Base-by-base conservation (phyloP, 2,329 filamentous ascomycete genomes). In the Exophiala alcalophila region DNA sequence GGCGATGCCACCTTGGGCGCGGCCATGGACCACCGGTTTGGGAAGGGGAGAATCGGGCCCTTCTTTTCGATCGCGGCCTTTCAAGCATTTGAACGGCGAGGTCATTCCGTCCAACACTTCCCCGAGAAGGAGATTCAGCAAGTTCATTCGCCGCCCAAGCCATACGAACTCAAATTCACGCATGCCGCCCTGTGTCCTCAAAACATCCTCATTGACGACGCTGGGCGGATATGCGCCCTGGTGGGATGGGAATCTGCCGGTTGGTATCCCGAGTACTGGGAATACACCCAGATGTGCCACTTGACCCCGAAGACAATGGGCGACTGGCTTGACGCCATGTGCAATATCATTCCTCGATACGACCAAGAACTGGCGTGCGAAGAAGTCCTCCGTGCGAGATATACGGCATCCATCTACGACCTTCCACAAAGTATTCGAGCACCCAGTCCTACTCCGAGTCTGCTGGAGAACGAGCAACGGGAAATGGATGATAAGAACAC, bases 261-360 rank as follows among this genome's bases (percentile, higher is more conserved):
- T 11, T 61, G 55, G 52, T 61, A 56, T 40, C 58, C 57, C 1
- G 57, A 61, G 33, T 60, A 60, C 35, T 61, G 56, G 58, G 57
- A 60, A 44, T 60, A 59, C 35, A 52, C 57, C 12, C 58, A 60
- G 29, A 54, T 56, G 51, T 54, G 52, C 28, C 51, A 53, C 29
- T 35, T 48, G 37, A 52, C 47, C 4, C 40, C 44, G 1, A 47
- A 53, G 15, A 46, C 40, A 16, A 50, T 48, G 45, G 45, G 45
- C 11, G 53, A 54, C 15, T 56, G 53, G 53, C 44, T 54, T 6
- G 44, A 45, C 23, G 49, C 52, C 20, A 54, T 54, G 51, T 44
- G 46, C 31, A 42, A 43, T 20, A 45, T 51, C 20, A 43, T 54
- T 6, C 40, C 49, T 15, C 39, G 38, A 35, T 56, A 56, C 20